Base-by-base conservation (phyloP, 495 filamentous ascomycete species). In the Acidomyces sp. region DNA sequence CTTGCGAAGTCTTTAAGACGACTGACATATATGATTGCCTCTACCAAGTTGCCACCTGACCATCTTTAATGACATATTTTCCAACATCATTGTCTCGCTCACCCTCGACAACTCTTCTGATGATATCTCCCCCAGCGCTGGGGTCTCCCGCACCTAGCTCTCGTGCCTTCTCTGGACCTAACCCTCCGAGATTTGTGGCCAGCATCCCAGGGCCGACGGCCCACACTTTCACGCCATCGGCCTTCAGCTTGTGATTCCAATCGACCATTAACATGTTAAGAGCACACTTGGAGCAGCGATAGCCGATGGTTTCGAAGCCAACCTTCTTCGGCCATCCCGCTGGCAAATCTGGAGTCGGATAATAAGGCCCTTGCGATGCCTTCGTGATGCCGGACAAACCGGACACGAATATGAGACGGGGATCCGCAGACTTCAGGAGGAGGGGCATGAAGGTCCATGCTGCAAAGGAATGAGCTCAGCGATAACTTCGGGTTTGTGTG, bases 181-280 rank as follows among this genome's bases (percentile, higher is more conserved):
- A 26, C 7, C 58, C 62, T 0, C 53, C 64, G 9, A 77, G 39
- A 0, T 58, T 61, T 1, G 72, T 78, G 0, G 68, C 72, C 20
- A 77, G 46, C 35, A 67, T 66, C 0, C 74, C 74, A 0, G 74
- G 75, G 3, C 55, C 61, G 11, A 78, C 49, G 17, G 50, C 46
- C 59, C 61, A 78, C 0, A 71, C 64, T 53, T 78, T 78, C 0
- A 78, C 73, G 0, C 72, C 72, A 35, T 79, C 75, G 13, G 66
- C 62, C 40, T 61, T 58, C 30, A 80, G 51, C 6, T 60, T 46
- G 2, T 64, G 57, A 19, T 50, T 21, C 72, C 72, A 80, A 31
- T 70, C 67, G 23, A 64, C 61, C 72, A 77, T 75, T 56, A 77
- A 25, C 74, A 78, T 78, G 43, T 78, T 77, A 44, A 80, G 41